These are phyloP conservation scores for Trichocomaceae sp. DNA, from an alignment of 2,329 filamentous ascomycete species.

Conservation along the genomic window DNA sequence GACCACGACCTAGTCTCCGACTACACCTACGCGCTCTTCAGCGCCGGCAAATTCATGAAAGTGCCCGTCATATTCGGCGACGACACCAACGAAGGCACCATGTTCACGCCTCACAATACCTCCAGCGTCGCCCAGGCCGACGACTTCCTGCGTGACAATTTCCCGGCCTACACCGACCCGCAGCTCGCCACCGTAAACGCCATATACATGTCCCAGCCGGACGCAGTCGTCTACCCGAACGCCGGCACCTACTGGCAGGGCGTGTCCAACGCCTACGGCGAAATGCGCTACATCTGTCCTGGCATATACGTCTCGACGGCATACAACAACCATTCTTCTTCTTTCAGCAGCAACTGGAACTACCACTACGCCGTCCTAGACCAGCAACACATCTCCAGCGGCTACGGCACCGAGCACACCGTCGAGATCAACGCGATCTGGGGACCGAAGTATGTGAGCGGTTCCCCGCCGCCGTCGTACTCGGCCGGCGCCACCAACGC, in stretches of 20 bases:
- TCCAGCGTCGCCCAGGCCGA: constrained; percentile 45
- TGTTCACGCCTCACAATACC: constrained; percentile 50
- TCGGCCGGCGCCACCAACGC: constrained; percentile 49
- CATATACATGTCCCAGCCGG: constrained; percentile 50
- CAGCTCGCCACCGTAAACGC: constrained; percentile 49
- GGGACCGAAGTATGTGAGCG: constrained; percentile 52
- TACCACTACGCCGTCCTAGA: constrained; percentile 67
- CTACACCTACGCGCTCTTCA: constrained; percentile 45
- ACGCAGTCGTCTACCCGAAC: constrained; percentile 39
- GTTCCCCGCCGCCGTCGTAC: constrained; percentile 51
- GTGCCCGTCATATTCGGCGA: constrained; percentile 53
- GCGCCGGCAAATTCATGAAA: constrained; percentile 44
- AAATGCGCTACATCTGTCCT: constrained; percentile 60
- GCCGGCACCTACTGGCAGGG: constrained; percentile 54
- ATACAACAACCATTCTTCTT: constrained; percentile 25
- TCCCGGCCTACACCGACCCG: constrained; percentile 46
- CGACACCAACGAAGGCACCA: constrained; percentile 60
- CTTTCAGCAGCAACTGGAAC: constrained; percentile 48
- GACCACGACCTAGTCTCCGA: constrained; percentile 48
- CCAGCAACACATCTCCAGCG: constrained; percentile 40
- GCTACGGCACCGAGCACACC: constrained; percentile 61
- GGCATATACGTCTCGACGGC: constrained; percentile 49
- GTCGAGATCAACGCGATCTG: constrained; percentile 62
- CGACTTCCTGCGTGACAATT: constrained; percentile 53
- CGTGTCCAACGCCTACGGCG: constrained; percentile 54